Conservation (phyloP, 2,329 filamentous ascomycete genomes). For the Ceratocystis smalleyi region DNA sequence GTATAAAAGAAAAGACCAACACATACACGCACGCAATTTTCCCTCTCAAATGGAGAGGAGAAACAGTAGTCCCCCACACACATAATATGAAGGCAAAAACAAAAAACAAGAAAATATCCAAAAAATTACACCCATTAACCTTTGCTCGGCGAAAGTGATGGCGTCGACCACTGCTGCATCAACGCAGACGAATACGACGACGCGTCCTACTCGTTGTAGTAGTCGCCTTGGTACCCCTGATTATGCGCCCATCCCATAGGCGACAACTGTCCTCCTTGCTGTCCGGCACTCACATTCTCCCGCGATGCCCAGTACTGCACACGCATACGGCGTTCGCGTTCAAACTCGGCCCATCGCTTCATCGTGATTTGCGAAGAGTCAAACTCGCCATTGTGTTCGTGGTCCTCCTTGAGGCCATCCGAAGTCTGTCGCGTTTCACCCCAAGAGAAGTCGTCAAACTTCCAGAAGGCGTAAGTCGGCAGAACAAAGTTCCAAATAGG, state of each 20-base stretch:
- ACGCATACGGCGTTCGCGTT: constrained; percentile 44
- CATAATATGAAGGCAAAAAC: neutral
- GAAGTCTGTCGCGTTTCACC: constrained; percentile 95
- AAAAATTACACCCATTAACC: neutral
- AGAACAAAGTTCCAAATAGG: constrained; percentile 97
- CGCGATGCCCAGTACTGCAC: constrained; percentile 37
- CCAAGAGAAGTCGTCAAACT: constrained; percentile 99
- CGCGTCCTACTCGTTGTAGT: constrained; percentile 29
- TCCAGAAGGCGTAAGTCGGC: constrained; percentile 92
- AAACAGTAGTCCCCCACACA: neutral
- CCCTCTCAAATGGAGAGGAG: neutral
- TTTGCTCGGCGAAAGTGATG: constrained; percentile 21
- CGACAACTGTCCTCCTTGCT: constrained; percentile 31
- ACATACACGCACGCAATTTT: neutral
- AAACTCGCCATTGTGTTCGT: constrained; percentile 87
- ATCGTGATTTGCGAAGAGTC: constrained; percentile 98
- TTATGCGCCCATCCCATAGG: constrained; percentile 24
- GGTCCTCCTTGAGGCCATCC: constrained; percentile 74
- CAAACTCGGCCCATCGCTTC: constrained; percentile 97
- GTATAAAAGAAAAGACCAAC: neutral
- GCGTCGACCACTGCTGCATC: neutral
- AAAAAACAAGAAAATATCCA: constrained; percentile 6
- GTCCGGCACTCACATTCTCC: constrained; percentile 31
- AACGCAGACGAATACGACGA: neutral
- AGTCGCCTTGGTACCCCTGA: constrained; percentile 35